These are phyloP conservation scores for Phalaenopsis aphrodite DNA, from an alignment of 106 monocot species.

Conservation along the genomic window DNA sequence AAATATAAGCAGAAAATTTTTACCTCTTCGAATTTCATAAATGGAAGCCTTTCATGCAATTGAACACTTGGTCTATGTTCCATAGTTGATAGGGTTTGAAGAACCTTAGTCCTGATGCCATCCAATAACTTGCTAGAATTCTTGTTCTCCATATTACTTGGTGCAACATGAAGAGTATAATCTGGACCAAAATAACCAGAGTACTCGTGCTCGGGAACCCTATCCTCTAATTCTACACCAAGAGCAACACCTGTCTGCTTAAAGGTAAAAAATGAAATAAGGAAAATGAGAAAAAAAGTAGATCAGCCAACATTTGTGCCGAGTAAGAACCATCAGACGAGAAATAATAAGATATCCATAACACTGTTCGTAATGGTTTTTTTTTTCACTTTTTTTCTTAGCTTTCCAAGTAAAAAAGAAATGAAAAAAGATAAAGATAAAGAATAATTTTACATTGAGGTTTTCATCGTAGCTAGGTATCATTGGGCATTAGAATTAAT, in stretches of 20 bases:
- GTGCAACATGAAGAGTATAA: slow-evolving; percentile 20
- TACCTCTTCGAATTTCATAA: slow-evolving; percentile 27
- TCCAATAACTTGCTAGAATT: slow-evolving; percentile 22
- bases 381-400: neutral
- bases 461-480: neutral
- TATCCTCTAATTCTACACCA: slow-evolving; percentile 11
- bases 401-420: neutral
- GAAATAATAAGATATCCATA: neutral
- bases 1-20: neutral
- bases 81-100: slow-evolving; percentile 25
- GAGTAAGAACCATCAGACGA: neutral
- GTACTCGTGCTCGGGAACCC: slow-evolving; percentile 26
- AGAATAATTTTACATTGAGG: neutral
- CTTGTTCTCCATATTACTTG: slow-evolving; percentile 39
- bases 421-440: neutral
- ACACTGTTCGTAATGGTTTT: neutral
- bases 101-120: slow-evolving; percentile 18
- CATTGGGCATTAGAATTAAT: neutral
- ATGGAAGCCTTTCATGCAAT: slow-evolving; percentile 32
- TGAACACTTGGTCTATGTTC: slow-evolving; percentile 33
- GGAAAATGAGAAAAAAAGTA: neutral
- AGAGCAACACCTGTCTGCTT: slow-evolving; percentile 28
- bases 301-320: neutral
- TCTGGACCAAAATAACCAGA: slow-evolving; percentile 34
- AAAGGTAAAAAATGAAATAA: neutral